These are phyloP conservation scores for Rubia yunnanensis DNA, from an alignment of 257 asterid species.

Conservation along the genomic window DNA sequence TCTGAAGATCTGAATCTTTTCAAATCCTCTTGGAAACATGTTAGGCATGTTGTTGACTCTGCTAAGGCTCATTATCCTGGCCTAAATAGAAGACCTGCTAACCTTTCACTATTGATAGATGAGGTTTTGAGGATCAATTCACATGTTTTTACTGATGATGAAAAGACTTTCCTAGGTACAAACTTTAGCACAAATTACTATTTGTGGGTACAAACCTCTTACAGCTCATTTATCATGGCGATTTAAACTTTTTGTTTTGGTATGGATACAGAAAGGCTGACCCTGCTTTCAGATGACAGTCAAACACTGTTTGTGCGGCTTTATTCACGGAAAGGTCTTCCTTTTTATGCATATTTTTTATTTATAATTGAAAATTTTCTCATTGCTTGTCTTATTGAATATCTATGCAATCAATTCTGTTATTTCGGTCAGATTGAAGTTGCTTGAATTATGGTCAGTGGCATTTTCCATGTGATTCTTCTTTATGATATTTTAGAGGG, in stretches of 20 bases:
- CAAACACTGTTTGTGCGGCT: constrained; percentile 79
- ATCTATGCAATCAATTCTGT: not conserved
- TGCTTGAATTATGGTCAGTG: not conserved
- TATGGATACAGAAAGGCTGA: constrained; percentile 45
- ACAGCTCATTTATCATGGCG: not conserved
- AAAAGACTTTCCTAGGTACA: constrained; percentile 72
- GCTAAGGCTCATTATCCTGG: constrained; percentile 43
- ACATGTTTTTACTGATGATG: constrained; percentile 57
- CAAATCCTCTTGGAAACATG: constrained; percentile 50
- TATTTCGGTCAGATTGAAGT: not conserved
- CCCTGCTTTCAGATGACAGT: constrained; percentile 72
- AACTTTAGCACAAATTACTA: constrained; percentile 5
- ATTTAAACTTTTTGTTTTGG: not conserved
- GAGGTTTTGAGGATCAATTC: constrained; percentile 56
- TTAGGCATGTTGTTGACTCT: constrained; percentile 38
- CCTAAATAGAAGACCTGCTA: constrained; percentile 54
- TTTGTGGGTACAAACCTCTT: not conserved
- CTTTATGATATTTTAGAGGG: not conserved
- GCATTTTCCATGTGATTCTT: not conserved
- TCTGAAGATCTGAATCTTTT: constrained; percentile 30
- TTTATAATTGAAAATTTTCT: not conserved
- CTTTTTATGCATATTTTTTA: not conserved
- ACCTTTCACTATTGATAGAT: constrained; percentile 54
- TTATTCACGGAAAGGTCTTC: constrained; percentile 76
- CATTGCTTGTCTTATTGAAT: not conserved